Base-by-base conservation (phyloP, 495 filamentous ascomycete species). In the Daldinia vernicosa region DNA sequence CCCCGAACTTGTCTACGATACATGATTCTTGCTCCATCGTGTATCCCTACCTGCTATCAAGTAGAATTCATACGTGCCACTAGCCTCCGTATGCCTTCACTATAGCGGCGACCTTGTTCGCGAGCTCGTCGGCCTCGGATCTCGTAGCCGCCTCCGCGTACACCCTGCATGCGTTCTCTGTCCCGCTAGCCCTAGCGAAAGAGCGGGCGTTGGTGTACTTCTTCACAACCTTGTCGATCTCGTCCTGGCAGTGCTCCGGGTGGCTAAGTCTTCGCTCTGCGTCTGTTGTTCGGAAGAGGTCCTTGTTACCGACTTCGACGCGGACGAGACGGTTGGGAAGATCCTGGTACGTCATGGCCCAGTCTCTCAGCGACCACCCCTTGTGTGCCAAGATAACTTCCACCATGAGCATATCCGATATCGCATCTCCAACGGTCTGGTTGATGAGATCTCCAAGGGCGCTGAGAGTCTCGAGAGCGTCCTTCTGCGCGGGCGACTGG, bases 321-420 rank as follows among this genome's bases (percentile, higher is more conserved):
- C 94, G 91, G 32, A 94, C 91, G 7, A 99, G 89, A n/a, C 93
- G 88, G 77, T 97, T 98, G 43, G 95, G 95, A 2, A 98, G 89
- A 76, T 99, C 95, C n/a, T 87, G 90, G 82, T 99, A 99, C 3
- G 94, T 98, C 59, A 87, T 85, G 64, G 94, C 89, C 95, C 95
- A 99, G 77, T 98, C 94, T 69, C 90, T 88, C 47, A 93, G 90
- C 22, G 86, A 88, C 95, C 94, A 99, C 71, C 85, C 84, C 83
- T 97, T 98, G 86, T 98, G 94, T 6, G 96, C 93, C 26, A 99
- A 89, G 75, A 98, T 95, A 22, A 93, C 90, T 80, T 99, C 95
- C 19, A 97, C 95, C 57, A 99, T 86, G n/a, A 99, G 88, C 81
- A 97, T 89, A 80, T 99, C 95, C 9, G 93, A 97, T 39, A 99